Percentiles rank a stretch among this genome's conserved stretches.
phyloP scores from a whole-genome alignment of 192 early-diverging fungal genomes.

The Coemansia sp. region DNA sequence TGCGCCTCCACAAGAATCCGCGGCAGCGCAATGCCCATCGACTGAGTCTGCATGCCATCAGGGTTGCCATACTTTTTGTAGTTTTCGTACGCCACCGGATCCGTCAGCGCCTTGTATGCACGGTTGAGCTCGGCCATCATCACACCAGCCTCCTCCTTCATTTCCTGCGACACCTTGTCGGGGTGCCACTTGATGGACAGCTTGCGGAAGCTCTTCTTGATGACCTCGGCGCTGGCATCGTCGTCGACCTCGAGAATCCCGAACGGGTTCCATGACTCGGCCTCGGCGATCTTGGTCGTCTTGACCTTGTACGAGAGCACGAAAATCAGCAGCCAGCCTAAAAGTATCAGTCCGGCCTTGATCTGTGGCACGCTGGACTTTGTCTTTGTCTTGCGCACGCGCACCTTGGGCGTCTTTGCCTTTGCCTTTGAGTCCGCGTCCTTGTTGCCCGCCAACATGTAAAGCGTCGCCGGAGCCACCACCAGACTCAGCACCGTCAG shows the following conservation, averaged over 20 bases:
- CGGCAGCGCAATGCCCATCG: conserved; percentile 93
- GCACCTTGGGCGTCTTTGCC: conserved; percentile 46
- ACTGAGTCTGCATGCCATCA: conserved; percentile 89
- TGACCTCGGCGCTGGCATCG: conserved; percentile 50
- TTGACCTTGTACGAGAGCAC: conserved; percentile 51
- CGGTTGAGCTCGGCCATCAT: conserved; percentile 86
- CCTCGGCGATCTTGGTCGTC: conserved; percentile 60
- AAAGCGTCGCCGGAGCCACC: conserved; percentile 73
- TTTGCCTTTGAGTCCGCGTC: conserved; percentile 18
- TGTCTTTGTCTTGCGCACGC: conserved; percentile 20
- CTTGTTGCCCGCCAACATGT: conserved; percentile 41
- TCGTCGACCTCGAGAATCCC: conserved; percentile 76
- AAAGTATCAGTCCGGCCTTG: conserved; percentile 30
- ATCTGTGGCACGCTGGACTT: conserved; percentile 28
- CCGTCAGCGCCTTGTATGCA: conserved; percentile 93
- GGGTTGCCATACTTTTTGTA: conserved; percentile 97
- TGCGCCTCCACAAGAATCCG: conserved; percentile 82
- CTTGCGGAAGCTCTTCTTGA: conserved; percentile 69
- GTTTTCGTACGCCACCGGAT: conserved; percentile 82
- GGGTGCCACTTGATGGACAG: conserved; percentile 73
- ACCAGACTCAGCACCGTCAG: conserved; percentile 78
- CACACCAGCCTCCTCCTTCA: conserved; percentile 65
- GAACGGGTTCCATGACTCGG: conserved; percentile 89
- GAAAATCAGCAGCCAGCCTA: conserved; percentile 46
- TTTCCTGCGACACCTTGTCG: conserved; percentile 68